Percentiles rank a stretch among this genome's conserved stretches.
These are phyloP conservation scores for Aschersonia sp. DNA, from an alignment of 2,329 filamentous ascomycete genomes.

Conservation along the genomic window DNA sequence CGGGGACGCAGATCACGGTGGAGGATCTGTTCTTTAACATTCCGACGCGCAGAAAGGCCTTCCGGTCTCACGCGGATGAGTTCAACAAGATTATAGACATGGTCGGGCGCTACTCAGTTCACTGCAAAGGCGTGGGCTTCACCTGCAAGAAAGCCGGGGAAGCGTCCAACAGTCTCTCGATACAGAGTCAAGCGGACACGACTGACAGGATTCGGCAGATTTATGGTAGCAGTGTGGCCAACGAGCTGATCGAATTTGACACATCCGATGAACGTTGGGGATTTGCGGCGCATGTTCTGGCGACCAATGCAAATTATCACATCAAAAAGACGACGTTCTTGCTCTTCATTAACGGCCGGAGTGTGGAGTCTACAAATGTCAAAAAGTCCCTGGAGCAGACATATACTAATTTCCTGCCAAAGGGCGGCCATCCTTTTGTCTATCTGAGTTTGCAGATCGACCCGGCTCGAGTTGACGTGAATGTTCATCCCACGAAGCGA, in stretches of 20 bases:
- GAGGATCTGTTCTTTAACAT: conserved; percentile 98
- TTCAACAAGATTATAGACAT: conserved; percentile 97
- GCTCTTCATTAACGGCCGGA: conserved; percentile 92
- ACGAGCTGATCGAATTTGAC: conserved; percentile 69
- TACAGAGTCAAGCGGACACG: conserved; percentile 56
- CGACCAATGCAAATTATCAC: conserved; percentile 89
- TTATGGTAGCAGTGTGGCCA: conserved; percentile 70
- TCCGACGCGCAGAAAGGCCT: conserved; percentile 74
- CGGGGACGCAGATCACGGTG: conserved; percentile 88
- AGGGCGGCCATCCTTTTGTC: conserved; percentile 85
- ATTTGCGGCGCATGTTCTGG: conserved; percentile 67
- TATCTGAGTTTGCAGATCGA: conserved; percentile 91
- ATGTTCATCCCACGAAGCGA: conserved; percentile 91
- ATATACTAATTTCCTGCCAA: conserved; percentile 77
- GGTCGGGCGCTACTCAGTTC: conserved; percentile 83
- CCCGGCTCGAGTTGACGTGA: conserved; percentile 84
- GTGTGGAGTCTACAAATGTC: conserved; percentile 78
- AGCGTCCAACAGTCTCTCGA: conserved; percentile 65
- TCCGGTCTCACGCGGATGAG: conserved; percentile 83
- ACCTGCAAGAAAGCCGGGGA: conserved; percentile 96
- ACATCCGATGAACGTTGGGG: conserved; percentile 64
- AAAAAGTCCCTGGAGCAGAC: conserved; percentile 86
- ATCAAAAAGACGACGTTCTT: conserved; percentile 79
- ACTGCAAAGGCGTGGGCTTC: conserved; percentile 83
- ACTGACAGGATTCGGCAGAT: conserved; percentile 83